phyloP scores from a whole-genome alignment of 768 basidiomycete species.

The Trametes coccinea region DNA sequence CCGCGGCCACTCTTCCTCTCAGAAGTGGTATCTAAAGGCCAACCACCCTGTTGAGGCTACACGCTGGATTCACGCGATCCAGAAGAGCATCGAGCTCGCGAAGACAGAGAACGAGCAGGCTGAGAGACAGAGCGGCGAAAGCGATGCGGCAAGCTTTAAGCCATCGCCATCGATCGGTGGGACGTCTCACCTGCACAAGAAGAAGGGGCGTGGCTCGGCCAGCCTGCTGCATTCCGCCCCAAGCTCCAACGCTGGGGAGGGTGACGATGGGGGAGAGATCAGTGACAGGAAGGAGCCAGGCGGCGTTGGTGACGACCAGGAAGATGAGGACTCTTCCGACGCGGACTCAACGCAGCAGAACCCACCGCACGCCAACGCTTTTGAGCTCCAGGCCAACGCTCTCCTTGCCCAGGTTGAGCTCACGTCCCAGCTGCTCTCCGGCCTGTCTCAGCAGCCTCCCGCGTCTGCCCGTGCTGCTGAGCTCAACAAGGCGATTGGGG shows the following conservation, averaged over 20 bases:
- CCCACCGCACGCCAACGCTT: slow-evolving; percentile 59
- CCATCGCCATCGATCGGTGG: slow-evolving; percentile 17
- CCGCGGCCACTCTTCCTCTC: slow-evolving; percentile 46
- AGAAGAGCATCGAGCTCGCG: slow-evolving; percentile 71
- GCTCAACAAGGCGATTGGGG: slow-evolving; percentile 33
- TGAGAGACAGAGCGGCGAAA: slow-evolving; percentile 47
- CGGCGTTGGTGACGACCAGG: slow-evolving; percentile 30
- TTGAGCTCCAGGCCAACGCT: slow-evolving; percentile 71
- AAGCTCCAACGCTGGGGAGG: slow-evolving; percentile 32
- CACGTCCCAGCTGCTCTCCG: slow-evolving; percentile 61
- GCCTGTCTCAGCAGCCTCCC: slow-evolving; percentile 38
- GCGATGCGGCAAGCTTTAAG: slow-evolving; percentile 39
- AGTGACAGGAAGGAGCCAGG: slow-evolving; percentile 25
- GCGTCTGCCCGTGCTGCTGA: slow-evolving; percentile 19
- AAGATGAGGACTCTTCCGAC: slow-evolving; percentile 45
- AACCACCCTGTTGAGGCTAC: slow-evolving; percentile 89
- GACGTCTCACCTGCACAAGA: slow-evolving; percentile 1
- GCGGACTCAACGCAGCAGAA: slow-evolving; percentile 40
- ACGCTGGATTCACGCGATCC: slow-evolving; percentile 81
- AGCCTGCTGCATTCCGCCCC: slow-evolving; percentile 6
- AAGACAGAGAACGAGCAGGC: slow-evolving; percentile 39
- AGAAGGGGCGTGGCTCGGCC: slow-evolving; percentile 7
- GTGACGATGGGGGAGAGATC: slow-evolving; percentile 15
- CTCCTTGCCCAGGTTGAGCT: slow-evolving; percentile 78
- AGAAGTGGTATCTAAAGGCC: slow-evolving; percentile 83